Evolutionary conservation across 2,329 filamentous ascomycete species (phyloP), one percentile per base, ranked within the genome.

Genomic region (Aspergillus sp.): DNA sequence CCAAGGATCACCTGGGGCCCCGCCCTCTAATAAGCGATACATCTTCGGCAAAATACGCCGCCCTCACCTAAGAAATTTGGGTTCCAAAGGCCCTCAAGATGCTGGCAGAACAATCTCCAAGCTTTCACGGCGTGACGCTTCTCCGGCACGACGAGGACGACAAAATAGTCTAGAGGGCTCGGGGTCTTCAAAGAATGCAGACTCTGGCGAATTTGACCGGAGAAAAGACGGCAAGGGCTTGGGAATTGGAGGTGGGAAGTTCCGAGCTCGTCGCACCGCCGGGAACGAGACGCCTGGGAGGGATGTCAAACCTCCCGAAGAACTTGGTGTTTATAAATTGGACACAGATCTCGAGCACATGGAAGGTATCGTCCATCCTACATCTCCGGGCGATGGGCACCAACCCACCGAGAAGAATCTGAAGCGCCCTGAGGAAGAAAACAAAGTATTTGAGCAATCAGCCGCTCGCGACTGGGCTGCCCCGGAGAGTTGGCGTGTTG

Each of bases 401-500:
- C 74, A 67, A 59, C 68, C 71, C 6, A 68, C 71, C 49, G 73
- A 77, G 52, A 79, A 77, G 15, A 67, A 71, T 49, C 57, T 68
- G 47, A 61, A 62, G 17, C 73, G 76, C 28, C 65, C 70, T 23
- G 76, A 79, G 34, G 74, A 61, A 51, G 74, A 61, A 51, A 54
- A n/a, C 9, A 31, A 38, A n/a, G 8, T 30, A 7, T 19, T 5
- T 3, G 59, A 61, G n/a, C 43, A 76, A 23, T 62, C 70, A 41
- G 76, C 80, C 54, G 78, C 74, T 45, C 88, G 89, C 1, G 87
- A 87, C 3, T 99, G 94, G 94, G 91, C 96, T 75, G 93, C 93
- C 3, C 94, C 95, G 1, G 94, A 98, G 76, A 97, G 93, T 74
- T 99, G 95, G 95, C 93, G 91, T 54, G 94, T 98, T 28, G 91